A percentile compares a stretch with the other conserved stretches of the same genome.
These are phyloP conservation scores for Protostelium mycophagum DNA, from an alignment of 78 protist genomes.

Conservation along the genomic window DNA sequence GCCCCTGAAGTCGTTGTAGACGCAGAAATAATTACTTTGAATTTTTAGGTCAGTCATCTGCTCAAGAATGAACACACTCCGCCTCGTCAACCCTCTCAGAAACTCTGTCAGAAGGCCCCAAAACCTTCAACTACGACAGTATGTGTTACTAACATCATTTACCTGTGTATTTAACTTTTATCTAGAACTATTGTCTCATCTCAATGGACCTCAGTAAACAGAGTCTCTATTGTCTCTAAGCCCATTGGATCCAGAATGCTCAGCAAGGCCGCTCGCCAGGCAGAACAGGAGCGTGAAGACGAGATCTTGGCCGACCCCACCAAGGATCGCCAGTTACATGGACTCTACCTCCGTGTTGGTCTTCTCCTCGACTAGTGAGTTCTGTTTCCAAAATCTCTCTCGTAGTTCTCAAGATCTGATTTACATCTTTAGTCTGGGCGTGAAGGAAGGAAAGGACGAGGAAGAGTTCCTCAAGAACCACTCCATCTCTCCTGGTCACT, in stretches of 20 bases:
- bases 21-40: too few species aligned
- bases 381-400: not conserved
- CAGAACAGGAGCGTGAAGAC: not conserved
- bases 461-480: not conserved
- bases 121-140: too few species aligned
- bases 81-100: not conserved
- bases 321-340: not conserved
- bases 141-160: too few species aligned
- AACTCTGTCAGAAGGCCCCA: not conserved
- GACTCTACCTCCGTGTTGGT: not conserved
- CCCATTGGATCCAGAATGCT: not conserved
- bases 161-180: too few species aligned
- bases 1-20: too few species aligned
- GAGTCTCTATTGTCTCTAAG: not conserved
- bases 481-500: not conserved
- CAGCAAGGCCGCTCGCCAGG: too few species aligned
- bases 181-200: not conserved
- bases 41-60: not conserved
- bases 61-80: not conserved
- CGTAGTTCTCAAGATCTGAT: not conserved
- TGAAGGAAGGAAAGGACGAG: not conserved
- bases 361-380: not conserved
- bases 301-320: not conserved
- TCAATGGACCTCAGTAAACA: not conserved
- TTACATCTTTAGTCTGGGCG: not conserved